These are phyloP conservation scores for Sicyos baderoa DNA, from an alignment of 306 rosid species.

Conservation along the genomic window DNA sequence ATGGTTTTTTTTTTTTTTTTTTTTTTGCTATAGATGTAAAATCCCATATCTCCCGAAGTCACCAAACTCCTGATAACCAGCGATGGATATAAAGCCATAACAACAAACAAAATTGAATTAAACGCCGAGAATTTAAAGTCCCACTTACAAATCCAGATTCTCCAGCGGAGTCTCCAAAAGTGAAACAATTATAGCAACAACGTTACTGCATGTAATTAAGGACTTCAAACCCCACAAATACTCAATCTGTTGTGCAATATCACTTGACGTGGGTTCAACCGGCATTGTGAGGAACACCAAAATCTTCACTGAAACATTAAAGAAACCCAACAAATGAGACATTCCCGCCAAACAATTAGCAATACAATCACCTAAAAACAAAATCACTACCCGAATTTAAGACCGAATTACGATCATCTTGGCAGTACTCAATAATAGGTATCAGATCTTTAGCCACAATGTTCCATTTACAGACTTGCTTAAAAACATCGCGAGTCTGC, in stretches of 20 bases:
- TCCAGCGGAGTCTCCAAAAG: conserved; percentile 73
- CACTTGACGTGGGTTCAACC: conserved; percentile 59
- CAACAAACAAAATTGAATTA: not conserved
- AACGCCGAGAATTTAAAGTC: conserved; percentile 13
- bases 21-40: too few species aligned
- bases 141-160: conserved; percentile 68
- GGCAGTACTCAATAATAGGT: conserved; percentile 60
- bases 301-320: conserved; percentile 56
- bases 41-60: not conserved
- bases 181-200: conserved; percentile 49
- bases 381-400: conserved; percentile 52
- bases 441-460: conserved; percentile 58
- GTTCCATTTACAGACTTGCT: conserved; percentile 88
- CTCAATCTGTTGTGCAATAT: conserved; percentile 67
- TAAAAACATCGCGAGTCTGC: conserved; percentile 68
- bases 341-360: not conserved
- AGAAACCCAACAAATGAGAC: not conserved
- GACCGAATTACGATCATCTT: conserved; percentile 59
- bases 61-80: not conserved
- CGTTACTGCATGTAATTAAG: conserved; percentile 54
- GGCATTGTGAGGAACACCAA: conserved; percentile 95
- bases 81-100: not conserved
- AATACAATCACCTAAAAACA: not conserved
- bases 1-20: too few species aligned
- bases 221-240: conserved; percentile 76